These are phyloP conservation scores for Salix brachista DNA, from an alignment of 345 rosid species.

Conservation along the genomic window DNA sequence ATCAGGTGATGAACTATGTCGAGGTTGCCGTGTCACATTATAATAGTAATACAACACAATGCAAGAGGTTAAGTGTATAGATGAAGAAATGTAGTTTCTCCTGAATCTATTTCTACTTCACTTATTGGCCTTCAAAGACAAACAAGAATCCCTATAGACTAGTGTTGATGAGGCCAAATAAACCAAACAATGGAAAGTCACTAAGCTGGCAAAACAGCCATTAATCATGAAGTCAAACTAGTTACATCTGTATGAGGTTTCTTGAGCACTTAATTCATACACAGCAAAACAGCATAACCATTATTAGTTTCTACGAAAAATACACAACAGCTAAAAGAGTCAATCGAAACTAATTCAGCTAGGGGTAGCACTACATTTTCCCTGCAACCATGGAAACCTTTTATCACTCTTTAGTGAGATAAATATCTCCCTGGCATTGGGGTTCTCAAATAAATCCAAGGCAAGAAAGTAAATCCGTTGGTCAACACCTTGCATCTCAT, in stretches of 20 bases:
- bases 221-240: constrained; percentile 18
- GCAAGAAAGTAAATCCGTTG: constrained; percentile 58
- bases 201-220: constrained; percentile 10
- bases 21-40: constrained; percentile 42
- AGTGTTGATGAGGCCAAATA: not conserved
- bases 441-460: constrained; percentile 75
- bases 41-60: constrained; percentile 29
- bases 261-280: constrained; percentile 5
- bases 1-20: constrained; percentile 23
- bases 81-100: not conserved
- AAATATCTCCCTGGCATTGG: constrained; percentile 60
- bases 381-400: constrained; percentile 66
- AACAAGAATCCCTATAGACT: not conserved
- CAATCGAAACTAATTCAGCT: constrained; percentile 15
- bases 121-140: not conserved
- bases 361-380: constrained; percentile 47
- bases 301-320: constrained; percentile 1
- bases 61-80: not conserved
- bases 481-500: constrained; percentile 72
- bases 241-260: constrained; percentile 23
- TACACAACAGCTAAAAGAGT: constrained; percentile 7
- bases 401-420: constrained; percentile 66
- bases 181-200: not conserved
- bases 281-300: not conserved
- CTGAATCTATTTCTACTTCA: not conserved